Evolutionary conservation across 441 rosid genomes (phyloP).

Genomic region (Pelargonium australe): DNA sequence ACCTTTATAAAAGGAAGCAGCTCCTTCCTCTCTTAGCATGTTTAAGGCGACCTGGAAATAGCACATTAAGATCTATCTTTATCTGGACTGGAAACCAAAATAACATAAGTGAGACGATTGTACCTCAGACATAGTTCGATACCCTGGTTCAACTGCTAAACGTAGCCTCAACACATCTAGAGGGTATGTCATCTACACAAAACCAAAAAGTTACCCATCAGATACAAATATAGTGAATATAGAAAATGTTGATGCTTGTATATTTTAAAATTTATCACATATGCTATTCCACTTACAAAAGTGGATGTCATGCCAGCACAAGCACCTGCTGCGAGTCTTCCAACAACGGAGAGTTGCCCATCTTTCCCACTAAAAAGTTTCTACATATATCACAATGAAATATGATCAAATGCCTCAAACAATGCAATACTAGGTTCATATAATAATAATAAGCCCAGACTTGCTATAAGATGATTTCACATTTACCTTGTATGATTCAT

Average conservation of each 20-base stretch:
- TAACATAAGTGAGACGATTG: constrained; percentile 17
- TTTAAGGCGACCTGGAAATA: constrained; percentile 67
- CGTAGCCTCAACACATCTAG: constrained; percentile 91
- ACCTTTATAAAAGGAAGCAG: constrained; percentile 79
- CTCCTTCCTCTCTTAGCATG: constrained; percentile 95
- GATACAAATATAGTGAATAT: constrained; percentile 2
- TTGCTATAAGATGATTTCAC: constrained; percentile 7
- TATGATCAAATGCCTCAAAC: constrained; percentile 12
- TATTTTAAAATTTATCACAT: constrained; percentile 6
- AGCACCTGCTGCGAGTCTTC: constrained; percentile 96
- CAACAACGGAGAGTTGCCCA: constrained; percentile 73
- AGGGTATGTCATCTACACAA: constrained; percentile 75
- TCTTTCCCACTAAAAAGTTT: constrained; percentile 78
- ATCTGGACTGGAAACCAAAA: constrained; percentile 16
- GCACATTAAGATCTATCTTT: constrained; percentile 13
- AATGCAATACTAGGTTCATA: constrained; percentile 3
- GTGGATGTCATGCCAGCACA: constrained; percentile 99
- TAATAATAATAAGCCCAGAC: neutral
- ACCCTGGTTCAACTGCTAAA: constrained; percentile 95
- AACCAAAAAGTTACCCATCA: constrained; percentile 11
- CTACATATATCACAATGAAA: constrained; percentile 34
- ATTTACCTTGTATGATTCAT: constrained; percentile 86
- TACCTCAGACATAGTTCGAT: constrained; percentile 84
- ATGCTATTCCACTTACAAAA: constrained; percentile 45
- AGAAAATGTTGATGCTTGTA: neutral